Evolutionary conservation across 2,329 filamentous ascomycete species (phyloP).

Genomic region (Biscogniauxia marginata): DNA sequence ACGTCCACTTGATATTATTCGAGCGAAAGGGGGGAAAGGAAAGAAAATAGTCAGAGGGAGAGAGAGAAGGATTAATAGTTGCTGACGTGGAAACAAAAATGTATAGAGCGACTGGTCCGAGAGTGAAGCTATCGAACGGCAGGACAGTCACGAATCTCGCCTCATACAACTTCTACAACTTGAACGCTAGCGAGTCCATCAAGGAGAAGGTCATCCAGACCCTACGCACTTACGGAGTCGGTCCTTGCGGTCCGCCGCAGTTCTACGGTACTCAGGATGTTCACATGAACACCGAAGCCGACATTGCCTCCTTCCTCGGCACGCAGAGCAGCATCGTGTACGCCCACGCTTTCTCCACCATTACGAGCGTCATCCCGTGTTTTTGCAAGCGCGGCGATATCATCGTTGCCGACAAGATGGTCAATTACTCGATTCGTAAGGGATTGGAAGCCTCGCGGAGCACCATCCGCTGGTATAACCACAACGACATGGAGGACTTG

Average conservation of each 20-base stretch:
- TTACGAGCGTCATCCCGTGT: constrained; percentile 93
- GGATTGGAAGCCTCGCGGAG: constrained; percentile 91
- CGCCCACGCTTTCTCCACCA: constrained; percentile 92
- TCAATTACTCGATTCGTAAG: constrained; percentile 92
- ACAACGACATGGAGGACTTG: constrained; percentile 93
- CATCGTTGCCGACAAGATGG: constrained; percentile 90
- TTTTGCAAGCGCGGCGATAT: constrained; percentile 98
- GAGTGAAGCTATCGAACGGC: constrained; percentile 83
- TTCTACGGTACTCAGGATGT: constrained; percentile 99
- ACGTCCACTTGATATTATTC: no score
- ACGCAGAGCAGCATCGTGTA: constrained; percentile 91
- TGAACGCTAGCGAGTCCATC: constrained; percentile 86
- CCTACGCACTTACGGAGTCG: constrained; percentile 91
- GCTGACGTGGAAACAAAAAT: no score
- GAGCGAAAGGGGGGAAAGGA: no score
- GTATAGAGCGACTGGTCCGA: constrained; percentile 78
- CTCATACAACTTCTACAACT: constrained; percentile 97
- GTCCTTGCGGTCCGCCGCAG: constrained; percentile 91
- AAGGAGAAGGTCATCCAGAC: constrained; percentile 95
- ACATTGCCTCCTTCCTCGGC: constrained; percentile 87
- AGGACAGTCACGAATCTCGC: constrained; percentile 91
- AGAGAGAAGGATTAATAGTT: constrained; percentile 3
- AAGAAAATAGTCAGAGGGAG: not conserved
- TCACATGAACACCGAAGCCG: constrained; percentile 93
- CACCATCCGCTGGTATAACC: constrained; percentile 89